Conservation (phyloP, 345 rosid genomes). For the Arabidopsis arenosa region DNA sequence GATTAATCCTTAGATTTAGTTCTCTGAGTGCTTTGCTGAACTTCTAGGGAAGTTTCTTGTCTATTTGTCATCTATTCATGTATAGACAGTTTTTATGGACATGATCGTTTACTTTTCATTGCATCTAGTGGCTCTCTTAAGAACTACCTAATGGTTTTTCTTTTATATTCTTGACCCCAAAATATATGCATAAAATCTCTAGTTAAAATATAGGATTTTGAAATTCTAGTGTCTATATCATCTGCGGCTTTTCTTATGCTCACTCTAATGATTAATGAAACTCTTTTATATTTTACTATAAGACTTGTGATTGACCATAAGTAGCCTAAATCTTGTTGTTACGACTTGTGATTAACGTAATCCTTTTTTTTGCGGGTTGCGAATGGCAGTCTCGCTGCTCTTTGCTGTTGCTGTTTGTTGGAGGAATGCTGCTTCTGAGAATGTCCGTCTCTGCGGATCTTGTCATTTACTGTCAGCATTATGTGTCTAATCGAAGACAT, state of each 20-base stretch:
- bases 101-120: slow-evolving; percentile 16
- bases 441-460: slow-evolving; percentile 11
- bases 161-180: not conserved
- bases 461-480: slow-evolving; percentile 16
- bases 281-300: not conserved
- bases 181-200: not conserved
- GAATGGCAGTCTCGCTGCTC: slow-evolving; percentile 56
- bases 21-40: slow-evolving; percentile 19
- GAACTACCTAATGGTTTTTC: slow-evolving; percentile 4
- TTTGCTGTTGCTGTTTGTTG: slow-evolving; percentile 55
- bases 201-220: not conserved
- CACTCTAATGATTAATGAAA: slow-evolving; percentile 8
- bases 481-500: slow-evolving; percentile 5
- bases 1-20: slow-evolving; percentile 19
- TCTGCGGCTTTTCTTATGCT: slow-evolving; percentile 6
- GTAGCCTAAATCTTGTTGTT: slow-evolving; percentile 6
- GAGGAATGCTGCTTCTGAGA: slow-evolving; percentile 59
- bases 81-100: not conserved
- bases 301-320: not conserved
- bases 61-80: not conserved
- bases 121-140: slow-evolving; percentile 3
- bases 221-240: not conserved
- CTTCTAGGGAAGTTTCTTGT: slow-evolving; percentile 15
- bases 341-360: not conserved
- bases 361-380: slow-evolving; percentile 16